Percentiles rank a stretch among this genome's conserved stretches.
These are phyloP conservation scores for Fusarium neocosmosporiellum DNA, from an alignment of 2,329 filamentous ascomycete genomes.

Conservation along the genomic window DNA sequence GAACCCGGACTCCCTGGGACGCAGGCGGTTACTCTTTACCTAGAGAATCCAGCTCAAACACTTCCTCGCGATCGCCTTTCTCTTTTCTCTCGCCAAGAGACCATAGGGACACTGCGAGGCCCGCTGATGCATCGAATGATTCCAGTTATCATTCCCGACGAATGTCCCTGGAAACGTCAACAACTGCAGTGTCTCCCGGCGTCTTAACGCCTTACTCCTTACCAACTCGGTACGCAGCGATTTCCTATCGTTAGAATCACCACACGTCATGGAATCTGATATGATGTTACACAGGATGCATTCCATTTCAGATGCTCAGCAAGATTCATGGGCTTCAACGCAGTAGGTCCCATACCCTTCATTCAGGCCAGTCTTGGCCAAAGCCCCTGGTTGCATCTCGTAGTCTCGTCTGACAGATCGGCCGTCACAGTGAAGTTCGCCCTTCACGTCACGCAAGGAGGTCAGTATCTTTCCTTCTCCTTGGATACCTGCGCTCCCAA, in stretches of 20 bases:
- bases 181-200: slow-evolving; percentile 18
- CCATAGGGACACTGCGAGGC: slow-evolving; percentile 32
- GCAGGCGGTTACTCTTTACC: slow-evolving; percentile 62
- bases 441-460: slow-evolving; percentile 35
- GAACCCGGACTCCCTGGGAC: slow-evolving; percentile 61
- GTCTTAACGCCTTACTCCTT: slow-evolving; percentile 33
- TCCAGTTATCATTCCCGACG: slow-evolving; percentile 44
- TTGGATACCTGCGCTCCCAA: not conserved
- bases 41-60: slow-evolving; percentile 53
- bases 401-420: slow-evolving; percentile 13
- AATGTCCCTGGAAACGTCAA: slow-evolving; percentile 47
- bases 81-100: slow-evolving; percentile 41
- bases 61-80: slow-evolving; percentile 36
- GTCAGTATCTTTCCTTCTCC: slow-evolving; percentile 19
- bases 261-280: slow-evolving; percentile 15
- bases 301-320: slow-evolving; percentile 34
- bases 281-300: slow-evolving; percentile 30
- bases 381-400: not conserved
- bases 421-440: slow-evolving; percentile 27
- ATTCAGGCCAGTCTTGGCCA: not conserved
- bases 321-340: slow-evolving; percentile 34
- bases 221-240: slow-evolving; percentile 39
- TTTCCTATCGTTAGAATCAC: not conserved
- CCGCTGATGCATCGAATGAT: slow-evolving; percentile 24
- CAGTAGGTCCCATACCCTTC: slow-evolving; percentile 24